Base-by-base conservation (phyloP, 2,329 filamentous ascomycete genomes). In the Sporothrix curviconia region DNA sequence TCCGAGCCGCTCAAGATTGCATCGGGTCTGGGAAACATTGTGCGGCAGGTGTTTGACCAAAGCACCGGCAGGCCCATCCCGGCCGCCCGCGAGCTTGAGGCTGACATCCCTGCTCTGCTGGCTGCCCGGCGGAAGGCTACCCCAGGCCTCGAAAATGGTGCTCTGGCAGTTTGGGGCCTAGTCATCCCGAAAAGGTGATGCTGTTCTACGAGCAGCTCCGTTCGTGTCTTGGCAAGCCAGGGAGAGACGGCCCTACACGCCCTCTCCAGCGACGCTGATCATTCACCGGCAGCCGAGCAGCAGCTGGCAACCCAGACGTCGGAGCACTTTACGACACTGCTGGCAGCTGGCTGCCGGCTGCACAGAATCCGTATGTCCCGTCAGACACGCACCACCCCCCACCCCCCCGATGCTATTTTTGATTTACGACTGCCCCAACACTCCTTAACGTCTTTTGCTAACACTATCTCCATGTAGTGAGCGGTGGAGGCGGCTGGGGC, bases 401-500 rank as follows among this genome's bases (percentile, higher is more conserved):
- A n/a, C n/a, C n/a, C n/a, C n/a, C n/a, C n/a, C 52, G 46, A 61
- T 47, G 32, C 55, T 70, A 75, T 9, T 37, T 19, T 12, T n/a
- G 14, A 7, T 22, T 19, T 40, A 6, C 28, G 22, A 52, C 15
- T 30, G 6, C 15, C n/a, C 19, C 25, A 19, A 11, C 11, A 3
- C 3, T 8, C 24, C 15, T 7, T n/a, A 7, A 40, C 7, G 7
- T n/a, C 17, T 22, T 25, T 43, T 42, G 7, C 52, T 55, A 9
- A 55, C 42, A 25, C 19, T 5, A 40, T 43, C 22, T 7, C 22
- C 37, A 15, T 34, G 12, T 43, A 78, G 81, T 92, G 61, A 91
- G 88, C 65, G 90, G 90, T 4, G 90, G 90, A 46, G 90, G 90
- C 42, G 90, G 90, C 19, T 95, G 90, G 90, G 90, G 90, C 15